A percentile compares a stretch with the other conserved stretches of the same genome.
Evolutionary conservation across 257 asterid species (phyloP).

Genomic region (Eustoma russellianum): DNA sequence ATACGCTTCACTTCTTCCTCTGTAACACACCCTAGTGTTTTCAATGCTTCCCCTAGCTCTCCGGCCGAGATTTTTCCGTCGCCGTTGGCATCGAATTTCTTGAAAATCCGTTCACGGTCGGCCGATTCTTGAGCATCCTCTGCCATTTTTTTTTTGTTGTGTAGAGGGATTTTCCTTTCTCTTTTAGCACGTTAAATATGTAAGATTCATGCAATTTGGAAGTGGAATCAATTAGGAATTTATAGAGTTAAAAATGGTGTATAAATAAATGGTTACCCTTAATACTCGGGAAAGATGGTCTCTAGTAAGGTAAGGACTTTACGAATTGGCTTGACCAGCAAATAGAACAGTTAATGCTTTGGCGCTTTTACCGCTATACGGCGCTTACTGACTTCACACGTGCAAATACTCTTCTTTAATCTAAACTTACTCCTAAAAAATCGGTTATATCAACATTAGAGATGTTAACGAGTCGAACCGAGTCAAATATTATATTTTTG

Average conservation of each 20-base stretch:
- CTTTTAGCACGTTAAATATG: no score
- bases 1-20: constrained; percentile 57
- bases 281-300: constrained; percentile 10
- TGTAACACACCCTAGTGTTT: constrained; percentile 57
- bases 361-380: not conserved
- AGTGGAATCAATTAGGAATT: not conserved
- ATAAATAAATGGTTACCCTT: constrained; percentile 29
- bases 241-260: constrained; percentile 18
- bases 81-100: constrained; percentile 69
- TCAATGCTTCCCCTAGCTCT: constrained; percentile 72
- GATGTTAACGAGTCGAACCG: no score
- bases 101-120: constrained; percentile 68
- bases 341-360: not conserved
- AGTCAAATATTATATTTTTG: no score
- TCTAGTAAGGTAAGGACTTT: not conserved
- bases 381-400: no score
- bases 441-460: no score
- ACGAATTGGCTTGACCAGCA: not conserved
- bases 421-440: no score
- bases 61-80: constrained; percentile 73
- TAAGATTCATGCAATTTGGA: no score
- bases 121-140: constrained; percentile 57
- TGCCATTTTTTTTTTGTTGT: constrained; percentile 33
- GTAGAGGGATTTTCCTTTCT: no score
- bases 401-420: no score